A percentile compares a stretch with the other conserved stretches of the same genome.
Evolutionary conservation across 305 asterid species (phyloP).

Genomic region (Fraxinus velutina): DNA sequence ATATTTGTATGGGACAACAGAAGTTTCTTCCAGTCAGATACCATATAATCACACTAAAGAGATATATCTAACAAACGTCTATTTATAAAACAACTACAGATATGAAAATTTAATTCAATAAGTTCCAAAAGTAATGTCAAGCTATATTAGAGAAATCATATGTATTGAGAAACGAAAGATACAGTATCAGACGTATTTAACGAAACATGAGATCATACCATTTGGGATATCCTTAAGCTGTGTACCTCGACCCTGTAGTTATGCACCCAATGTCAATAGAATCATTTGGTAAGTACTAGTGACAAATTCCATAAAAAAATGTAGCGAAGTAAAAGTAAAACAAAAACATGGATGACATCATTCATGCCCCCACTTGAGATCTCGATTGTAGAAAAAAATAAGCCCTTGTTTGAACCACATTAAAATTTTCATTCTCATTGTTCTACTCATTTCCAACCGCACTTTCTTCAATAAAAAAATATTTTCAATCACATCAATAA

Average conservation of each 20-base stretch:
- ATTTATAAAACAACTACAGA: neutral
- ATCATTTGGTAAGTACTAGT: constrained; percentile 20
- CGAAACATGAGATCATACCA: constrained; percentile 42
- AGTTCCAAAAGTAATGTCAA: constrained; percentile 4
- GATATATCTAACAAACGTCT: neutral
- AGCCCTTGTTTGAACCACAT: too few relatives aligned
- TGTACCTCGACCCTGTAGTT: constrained; percentile 72
- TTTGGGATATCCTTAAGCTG: constrained; percentile 89
- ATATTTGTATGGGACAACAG: neutral
- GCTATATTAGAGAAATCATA: neutral
- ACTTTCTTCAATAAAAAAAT: too few relatives aligned
- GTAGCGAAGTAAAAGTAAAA: neutral
- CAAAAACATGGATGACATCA: neutral
- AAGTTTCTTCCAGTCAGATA: neutral
- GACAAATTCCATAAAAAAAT: constrained; percentile 2
- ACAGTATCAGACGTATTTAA: neutral
- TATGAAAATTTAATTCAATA: neutral
- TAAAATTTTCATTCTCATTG: too few relatives aligned
- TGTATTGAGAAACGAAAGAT: neutral
- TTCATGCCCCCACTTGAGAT: neutral
- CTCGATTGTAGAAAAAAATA: neutral
- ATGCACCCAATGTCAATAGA: constrained; percentile 17
- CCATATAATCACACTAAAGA: neutral
- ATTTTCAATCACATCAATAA: too few relatives aligned
- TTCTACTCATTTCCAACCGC: too few relatives aligned